phyloP scores from a whole-genome alignment of 78 protist genomes.

The Blattamonas nauphoetae region DNA sequence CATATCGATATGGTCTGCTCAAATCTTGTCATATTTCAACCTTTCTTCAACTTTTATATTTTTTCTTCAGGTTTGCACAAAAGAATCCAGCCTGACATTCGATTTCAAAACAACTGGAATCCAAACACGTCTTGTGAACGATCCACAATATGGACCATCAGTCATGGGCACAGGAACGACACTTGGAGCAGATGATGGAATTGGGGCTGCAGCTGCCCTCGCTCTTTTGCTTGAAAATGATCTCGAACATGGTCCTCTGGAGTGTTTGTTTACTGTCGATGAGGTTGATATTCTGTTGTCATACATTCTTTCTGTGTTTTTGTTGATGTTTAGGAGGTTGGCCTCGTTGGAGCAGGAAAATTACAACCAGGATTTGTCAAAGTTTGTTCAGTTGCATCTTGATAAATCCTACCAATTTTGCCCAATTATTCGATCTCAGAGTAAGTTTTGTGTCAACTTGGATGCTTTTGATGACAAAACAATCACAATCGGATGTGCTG shows the following conservation, averaged over 20 bases:
- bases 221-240: constrained; percentile 17
- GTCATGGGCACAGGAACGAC: constrained; percentile 31
- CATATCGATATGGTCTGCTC: constrained; percentile 20
- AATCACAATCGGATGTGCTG: constrained; percentile 27
- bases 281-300: constrained; percentile 16
- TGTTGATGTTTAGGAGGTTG: not conserved
- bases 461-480: not conserved
- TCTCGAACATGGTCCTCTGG: constrained; percentile 33
- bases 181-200: constrained; percentile 44
- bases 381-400: too few relatives aligned
- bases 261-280: constrained; percentile 40
- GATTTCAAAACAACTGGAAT: not conserved
- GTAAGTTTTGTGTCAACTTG: constrained; percentile 20
- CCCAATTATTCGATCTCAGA: too few relatives aligned
- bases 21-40: too few relatives aligned
- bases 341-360: not conserved
- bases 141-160: not conserved
- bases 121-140: not conserved
- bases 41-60: too few relatives aligned
- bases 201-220: constrained; percentile 30
- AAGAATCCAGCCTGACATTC: not conserved
- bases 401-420: too few relatives aligned
- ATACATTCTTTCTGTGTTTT: too few relatives aligned
- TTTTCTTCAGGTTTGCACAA: too few relatives aligned
- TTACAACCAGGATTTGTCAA: not conserved